These are phyloP conservation scores for Alternaria triticimaculans DNA, from an alignment of 2,329 filamentous ascomycete genomes.

Conservation along the genomic window DNA sequence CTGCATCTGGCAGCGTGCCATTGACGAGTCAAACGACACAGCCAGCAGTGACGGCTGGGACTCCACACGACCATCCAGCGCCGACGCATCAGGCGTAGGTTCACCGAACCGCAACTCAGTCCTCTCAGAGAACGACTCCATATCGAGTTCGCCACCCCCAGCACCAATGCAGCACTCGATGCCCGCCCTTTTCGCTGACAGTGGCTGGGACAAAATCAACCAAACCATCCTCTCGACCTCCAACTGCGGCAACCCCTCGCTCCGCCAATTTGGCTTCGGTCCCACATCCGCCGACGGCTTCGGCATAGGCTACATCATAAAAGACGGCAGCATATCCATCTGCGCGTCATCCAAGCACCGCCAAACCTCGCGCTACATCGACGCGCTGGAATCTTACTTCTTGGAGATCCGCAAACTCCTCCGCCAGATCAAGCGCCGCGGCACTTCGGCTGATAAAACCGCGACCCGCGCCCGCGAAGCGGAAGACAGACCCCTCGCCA, in stretches of 20 bases:
- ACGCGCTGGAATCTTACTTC: constrained; percentile 87
- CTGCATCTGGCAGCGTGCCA: constrained; percentile 89
- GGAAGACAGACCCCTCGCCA: constrained; percentile 57
- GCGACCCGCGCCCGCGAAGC: constrained; percentile 67
- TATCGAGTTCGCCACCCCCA: constrained; percentile 62
- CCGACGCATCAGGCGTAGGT: constrained; percentile 58
- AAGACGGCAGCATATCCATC: constrained; percentile 87
- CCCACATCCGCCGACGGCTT: constrained; percentile 94
- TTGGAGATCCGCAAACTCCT: constrained; percentile 88
- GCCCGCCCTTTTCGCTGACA: constrained; percentile 83
- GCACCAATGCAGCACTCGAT: constrained; percentile 57
- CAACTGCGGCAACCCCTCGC: constrained; percentile 96
- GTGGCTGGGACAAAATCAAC: constrained; percentile 94
- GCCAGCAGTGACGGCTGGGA: constrained; percentile 63
- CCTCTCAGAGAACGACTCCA: constrained; percentile 57
- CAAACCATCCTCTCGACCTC: constrained; percentile 93
- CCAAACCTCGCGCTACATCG: constrained; percentile 88
- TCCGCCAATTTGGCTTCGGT: constrained; percentile 95
- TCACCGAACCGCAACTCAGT: constrained; percentile 63
- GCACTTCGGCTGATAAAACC: constrained; percentile 59
- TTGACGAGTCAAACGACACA: constrained; percentile 73
- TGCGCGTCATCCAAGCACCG: constrained; percentile 93
- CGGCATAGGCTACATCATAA: constrained; percentile 99
- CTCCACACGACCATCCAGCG: constrained; percentile 57
- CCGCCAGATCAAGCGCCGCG: constrained; percentile 68